Percentiles rank a stretch among this genome's conserved stretches.
These are phyloP conservation scores for Alternaria brassicicola DNA, from an alignment of 2,329 filamentous ascomycete genomes.

Conservation along the genomic window DNA sequence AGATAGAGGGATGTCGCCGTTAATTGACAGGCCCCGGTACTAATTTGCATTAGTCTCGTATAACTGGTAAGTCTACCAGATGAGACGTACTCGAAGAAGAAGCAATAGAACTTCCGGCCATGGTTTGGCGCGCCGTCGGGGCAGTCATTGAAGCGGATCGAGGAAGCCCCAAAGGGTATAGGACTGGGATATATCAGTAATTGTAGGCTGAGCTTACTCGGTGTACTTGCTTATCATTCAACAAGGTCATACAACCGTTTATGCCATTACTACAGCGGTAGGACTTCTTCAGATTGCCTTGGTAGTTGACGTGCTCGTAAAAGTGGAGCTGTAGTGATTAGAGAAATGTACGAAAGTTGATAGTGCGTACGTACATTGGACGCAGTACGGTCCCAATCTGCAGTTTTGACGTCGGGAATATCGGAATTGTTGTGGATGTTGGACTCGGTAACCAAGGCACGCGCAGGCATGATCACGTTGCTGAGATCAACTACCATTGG, in stretches of 20 bases:
- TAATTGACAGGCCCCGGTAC: not conserved
- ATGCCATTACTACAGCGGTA: not conserved
- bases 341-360: not conserved
- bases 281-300: not conserved
- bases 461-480: conserved; percentile 1
- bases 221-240: not conserved
- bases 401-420: not conserved
- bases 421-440: not conserved
- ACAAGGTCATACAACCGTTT: not conserved
- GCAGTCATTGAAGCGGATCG: not conserved
- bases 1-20: not conserved
- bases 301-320: not conserved
- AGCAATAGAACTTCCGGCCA: not conserved
- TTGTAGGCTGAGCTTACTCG: not conserved
- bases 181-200: not conserved
- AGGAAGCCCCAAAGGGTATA: not conserved
- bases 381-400: not conserved
- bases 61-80: not conserved
- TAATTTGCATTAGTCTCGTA: not conserved
- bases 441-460: not conserved
- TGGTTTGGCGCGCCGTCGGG: not conserved
- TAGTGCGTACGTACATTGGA: not conserved
- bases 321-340: not conserved
- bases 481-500: conserved; percentile 1
- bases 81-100: not conserved